Evolutionary conservation across 2,329 filamentous ascomycete genomes (phyloP), one percentile per base, ranked within the genome.

Genomic region (Fusarium scirpi): DNA sequence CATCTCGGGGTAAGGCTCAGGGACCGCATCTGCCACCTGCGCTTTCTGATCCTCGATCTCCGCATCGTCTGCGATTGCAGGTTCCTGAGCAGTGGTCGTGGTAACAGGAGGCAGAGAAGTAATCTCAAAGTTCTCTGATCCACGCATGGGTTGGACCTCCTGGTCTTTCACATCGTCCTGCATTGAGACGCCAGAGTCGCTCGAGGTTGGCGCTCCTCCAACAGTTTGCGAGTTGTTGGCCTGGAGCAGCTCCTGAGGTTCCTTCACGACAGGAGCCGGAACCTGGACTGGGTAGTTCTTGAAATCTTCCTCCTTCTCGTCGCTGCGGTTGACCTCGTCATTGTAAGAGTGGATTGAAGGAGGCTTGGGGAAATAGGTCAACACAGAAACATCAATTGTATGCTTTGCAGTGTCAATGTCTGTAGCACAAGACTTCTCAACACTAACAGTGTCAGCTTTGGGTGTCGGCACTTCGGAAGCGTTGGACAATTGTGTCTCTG

Each of bases 171-270:
- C 24, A 38, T 69, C 53, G 20, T 70, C 73, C 18, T 66, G 60
- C 62, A 74, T 62, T 9, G 65, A 69, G 43, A 75, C 67, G 18
- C 64, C 74, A 51, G 73, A 74, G 53, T 75, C 72, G 18, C 64
- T 72, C 11, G 66, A 72, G 44, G 53, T 55, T 41, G 65, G 57
- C 11, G 61, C 61, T 54, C 49, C 47, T 38, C 60, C 52, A 6
- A 49, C 40, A 34, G 34, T 30, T 24, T 24, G 46, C 18, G 52
- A 29, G 10, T 41, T 32, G 22, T 25, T n/a, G 13, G 12, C 38
- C 61, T 65, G 30, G 10, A n/a, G 25, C 8, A 56, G 15, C 15
- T 52, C 32, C 10, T 49, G 34, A 13, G 38, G 9, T 38, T 56
- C 32, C 15, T 48, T 32, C 7, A 29, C 22, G 27, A 16, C 29